Evolutionary conservation across 768 basidiomycete species (phyloP).

Genomic region (Pleurotus cornucopiae): DNA sequence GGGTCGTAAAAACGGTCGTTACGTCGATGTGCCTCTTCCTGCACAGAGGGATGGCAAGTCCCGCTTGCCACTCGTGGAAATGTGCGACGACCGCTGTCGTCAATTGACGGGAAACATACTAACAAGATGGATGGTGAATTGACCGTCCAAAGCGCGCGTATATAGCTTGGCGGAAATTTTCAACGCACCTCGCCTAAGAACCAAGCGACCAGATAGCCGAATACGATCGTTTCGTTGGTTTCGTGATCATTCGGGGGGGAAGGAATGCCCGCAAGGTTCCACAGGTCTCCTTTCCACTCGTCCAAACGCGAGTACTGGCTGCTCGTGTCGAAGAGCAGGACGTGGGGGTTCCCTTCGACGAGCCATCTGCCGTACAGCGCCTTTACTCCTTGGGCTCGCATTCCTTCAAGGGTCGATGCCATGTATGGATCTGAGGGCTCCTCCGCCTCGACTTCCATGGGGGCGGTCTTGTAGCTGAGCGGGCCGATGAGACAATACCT

Average conservation of each 20-base stretch:
- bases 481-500: constrained; percentile 96
- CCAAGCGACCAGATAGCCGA: constrained; percentile 98
- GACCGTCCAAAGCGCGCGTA: background rate
- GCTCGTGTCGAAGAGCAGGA: constrained; percentile 94
- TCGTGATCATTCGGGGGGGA: constrained; percentile 95
- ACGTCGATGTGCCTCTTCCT: constrained; percentile 97
- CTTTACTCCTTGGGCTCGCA: constrained; percentile 91
- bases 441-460: constrained; percentile 96
- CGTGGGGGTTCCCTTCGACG: constrained; percentile 93
- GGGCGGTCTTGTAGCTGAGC: constrained; percentile 96
- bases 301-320: constrained; percentile 84
- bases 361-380: constrained; percentile 96
- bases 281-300: constrained; percentile 98
- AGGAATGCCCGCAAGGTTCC: constrained; percentile 98
- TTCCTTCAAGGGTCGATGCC: constrained; percentile 67
- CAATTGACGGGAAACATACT: constrained; percentile 82
- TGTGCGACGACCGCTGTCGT: constrained; percentile 90
- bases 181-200: constrained; percentile 92
- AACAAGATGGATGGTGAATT: constrained; percentile 9
- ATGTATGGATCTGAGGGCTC: constrained; percentile 84
- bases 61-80: constrained; percentile 99
- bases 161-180: background rate
- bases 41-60: constrained; percentile 90
- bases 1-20: constrained; percentile 97
- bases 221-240: constrained; percentile 96